Base-by-base conservation (phyloP, 371 early-diverging fungal genomes). In the Apophysomyces trapeziformis region DNA sequence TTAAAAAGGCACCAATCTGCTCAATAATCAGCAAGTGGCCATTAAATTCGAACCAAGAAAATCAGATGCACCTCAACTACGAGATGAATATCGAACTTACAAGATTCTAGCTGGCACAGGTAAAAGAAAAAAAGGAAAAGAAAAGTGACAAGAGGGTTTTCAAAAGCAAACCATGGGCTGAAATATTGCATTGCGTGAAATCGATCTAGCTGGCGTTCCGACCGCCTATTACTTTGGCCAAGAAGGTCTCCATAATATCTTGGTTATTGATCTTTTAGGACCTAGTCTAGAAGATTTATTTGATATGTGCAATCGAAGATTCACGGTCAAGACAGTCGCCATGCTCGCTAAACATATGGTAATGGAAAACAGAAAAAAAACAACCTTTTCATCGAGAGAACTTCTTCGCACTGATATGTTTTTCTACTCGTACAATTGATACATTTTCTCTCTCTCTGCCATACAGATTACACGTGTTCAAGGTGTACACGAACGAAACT, bases 301-400 rank as follows among this genome's bases (percentile, higher is more conserved):
- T 81, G 96, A 95, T 70, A 85, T 92, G 77, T 96, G 97, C 74
- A 84, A 90, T 36, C 86, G 96, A 64, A 89, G 89, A 68, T 98
- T 99, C 74, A 83, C 89, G 14, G 79, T 93, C 65, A 96, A 97
- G 78, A 97, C 98, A 2, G 92, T 95, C 3, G 92, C 95, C 66
- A 95, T 97, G 94, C 83, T 95, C 43, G 99, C 96, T 26, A 95
- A 96, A 73, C 91, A 92, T 73, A 96, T 99, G 95, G 91, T 92
- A 78, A 50, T 26, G 32, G 32, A 26, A 26, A 26, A 1, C 32
- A 26, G 2, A 26, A 26, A 26, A 26, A 26, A 26, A 26, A 26
- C 1, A 21, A 3, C 0, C 32, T 26, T 26, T 26, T 2, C 32
- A 26, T 3, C 3, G 32, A 26, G 32, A 26, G 3, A 26, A 26